These are phyloP conservation scores for Clitopilus passeckerianus DNA, from an alignment of 768 basidiomycete species.

Conservation along the genomic window DNA sequence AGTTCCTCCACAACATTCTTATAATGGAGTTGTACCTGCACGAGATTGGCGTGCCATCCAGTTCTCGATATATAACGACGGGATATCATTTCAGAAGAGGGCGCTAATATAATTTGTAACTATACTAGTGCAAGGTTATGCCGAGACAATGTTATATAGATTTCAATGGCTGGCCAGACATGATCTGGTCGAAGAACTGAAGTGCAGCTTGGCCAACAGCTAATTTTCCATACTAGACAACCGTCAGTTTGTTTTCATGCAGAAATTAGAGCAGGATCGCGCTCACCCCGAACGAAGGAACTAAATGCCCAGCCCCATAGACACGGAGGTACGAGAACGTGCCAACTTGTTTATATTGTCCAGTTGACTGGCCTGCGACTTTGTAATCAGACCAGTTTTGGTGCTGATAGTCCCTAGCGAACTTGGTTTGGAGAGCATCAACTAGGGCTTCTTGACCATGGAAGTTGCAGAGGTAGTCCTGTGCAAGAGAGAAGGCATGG, in stretches of 20 bases:
- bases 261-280: neutral
- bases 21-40: too few species aligned
- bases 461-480: constrained; percentile 53
- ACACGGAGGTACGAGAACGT: constrained; percentile 51
- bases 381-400: constrained; percentile 43
- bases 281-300: constrained; percentile 37
- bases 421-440: constrained; percentile 39
- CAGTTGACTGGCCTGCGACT: constrained; percentile 43
- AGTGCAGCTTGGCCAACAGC: constrained; percentile 35
- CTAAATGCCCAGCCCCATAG: constrained; percentile 41
- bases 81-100: too few species aligned
- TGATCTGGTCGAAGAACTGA: constrained; percentile 39
- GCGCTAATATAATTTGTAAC: too few species aligned
- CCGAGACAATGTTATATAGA: constrained; percentile 2
- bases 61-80: too few species aligned
- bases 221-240: constrained; percentile 25
- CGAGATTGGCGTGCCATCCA: too few species aligned
- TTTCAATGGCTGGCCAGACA: constrained; percentile 21
- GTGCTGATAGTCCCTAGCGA: constrained; percentile 33
- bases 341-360: constrained; percentile 55
- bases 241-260: neutral
- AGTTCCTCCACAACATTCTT: too few species aligned
- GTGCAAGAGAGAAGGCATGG: neutral
- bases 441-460: constrained; percentile 55
- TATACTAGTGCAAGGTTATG: too few species aligned